These are phyloP conservation scores for Cercophora sp. DNA, from an alignment of 495 filamentous ascomycete genomes.

Conservation along the genomic window DNA sequence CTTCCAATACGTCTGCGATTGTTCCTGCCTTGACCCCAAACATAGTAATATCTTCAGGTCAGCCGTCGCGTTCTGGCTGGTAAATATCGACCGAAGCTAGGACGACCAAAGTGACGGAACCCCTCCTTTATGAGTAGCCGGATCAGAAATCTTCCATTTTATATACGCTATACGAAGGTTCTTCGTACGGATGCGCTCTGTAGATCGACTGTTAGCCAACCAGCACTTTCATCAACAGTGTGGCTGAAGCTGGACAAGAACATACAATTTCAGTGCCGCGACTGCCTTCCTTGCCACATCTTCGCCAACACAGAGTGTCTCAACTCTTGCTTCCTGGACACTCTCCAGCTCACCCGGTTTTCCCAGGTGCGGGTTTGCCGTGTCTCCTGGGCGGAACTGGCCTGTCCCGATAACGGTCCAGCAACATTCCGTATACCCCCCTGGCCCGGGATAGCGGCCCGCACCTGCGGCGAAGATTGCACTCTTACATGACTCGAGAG, in stretches of 20 bases:
- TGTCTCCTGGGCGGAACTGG: conserved; percentile 48
- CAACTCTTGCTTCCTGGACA: conserved; percentile 48
- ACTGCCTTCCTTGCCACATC: conserved; percentile 46
- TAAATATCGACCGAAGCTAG: too few species aligned
- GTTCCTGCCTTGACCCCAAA: too few species aligned
- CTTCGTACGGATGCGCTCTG: conserved; percentile 76
- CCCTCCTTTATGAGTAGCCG: neutral
- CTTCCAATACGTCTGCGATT: too few species aligned
- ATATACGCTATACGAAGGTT: conserved; percentile 69
- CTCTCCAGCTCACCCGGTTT: conserved; percentile 45
- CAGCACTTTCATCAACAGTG: neutral
- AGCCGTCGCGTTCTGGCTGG: too few species aligned
- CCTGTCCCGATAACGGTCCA: conserved; percentile 54
- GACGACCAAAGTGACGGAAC: too few species aligned
- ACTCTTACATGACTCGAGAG: conserved; percentile 49
- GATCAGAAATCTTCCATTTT: conserved; percentile 60
- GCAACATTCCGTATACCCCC: conserved; percentile 59
- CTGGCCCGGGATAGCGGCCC: conserved; percentile 52
- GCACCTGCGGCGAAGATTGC: conserved; percentile 65
- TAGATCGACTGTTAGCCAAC: neutral
- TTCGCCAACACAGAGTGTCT: conserved; percentile 48
- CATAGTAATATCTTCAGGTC: too few species aligned
- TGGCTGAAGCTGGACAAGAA: neutral
- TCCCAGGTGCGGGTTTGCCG: conserved; percentile 59
- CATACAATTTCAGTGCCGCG: conserved; percentile 56